Percentiles rank a stretch among this genome's conserved stretches.
Conservation (phyloP, 192 early-diverging fungal genomes). For the Gigaspora rosea region DNA sequence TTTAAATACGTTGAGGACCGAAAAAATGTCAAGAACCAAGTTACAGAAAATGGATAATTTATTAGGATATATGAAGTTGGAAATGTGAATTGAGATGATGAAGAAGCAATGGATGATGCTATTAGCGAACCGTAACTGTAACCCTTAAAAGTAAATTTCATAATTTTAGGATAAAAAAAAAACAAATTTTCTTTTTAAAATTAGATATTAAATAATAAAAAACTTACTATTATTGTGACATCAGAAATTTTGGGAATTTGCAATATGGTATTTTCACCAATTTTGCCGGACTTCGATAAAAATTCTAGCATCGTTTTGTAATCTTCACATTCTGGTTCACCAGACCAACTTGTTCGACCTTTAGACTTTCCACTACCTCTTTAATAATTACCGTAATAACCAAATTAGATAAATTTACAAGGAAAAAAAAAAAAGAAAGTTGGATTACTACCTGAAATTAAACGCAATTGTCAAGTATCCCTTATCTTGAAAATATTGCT, state of each 20-base stretch:
- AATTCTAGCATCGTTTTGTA: conserved; percentile 43
- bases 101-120: conserved; percentile 8
- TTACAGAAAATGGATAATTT: conserved; percentile 24
- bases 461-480: conserved; percentile 40
- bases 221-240: conserved; percentile 17
- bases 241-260: conserved; percentile 10
- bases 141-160: neutral
- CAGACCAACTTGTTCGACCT: conserved; percentile 44
- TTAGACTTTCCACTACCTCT: conserved; percentile 47
- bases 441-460: conserved; percentile 42
- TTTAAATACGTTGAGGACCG: neutral
- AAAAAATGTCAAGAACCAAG: conserved; percentile 27
- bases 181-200: neutral
- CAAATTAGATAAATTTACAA: neutral
- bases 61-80: conserved; percentile 22
- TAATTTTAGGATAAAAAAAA: neutral
- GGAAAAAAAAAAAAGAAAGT: conserved; percentile 6
- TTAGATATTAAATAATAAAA: neutral
- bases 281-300: conserved; percentile 31
- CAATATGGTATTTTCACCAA: neutral
- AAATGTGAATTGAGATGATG: neutral
- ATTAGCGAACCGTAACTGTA: conserved; percentile 34
- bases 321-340: conserved; percentile 43
- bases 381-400: neutral
- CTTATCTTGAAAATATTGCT: conserved; percentile 11